Evolutionary conservation across 2,329 filamentous ascomycete species (phyloP).

Genomic region (Pestalotiopsis fici): DNA sequence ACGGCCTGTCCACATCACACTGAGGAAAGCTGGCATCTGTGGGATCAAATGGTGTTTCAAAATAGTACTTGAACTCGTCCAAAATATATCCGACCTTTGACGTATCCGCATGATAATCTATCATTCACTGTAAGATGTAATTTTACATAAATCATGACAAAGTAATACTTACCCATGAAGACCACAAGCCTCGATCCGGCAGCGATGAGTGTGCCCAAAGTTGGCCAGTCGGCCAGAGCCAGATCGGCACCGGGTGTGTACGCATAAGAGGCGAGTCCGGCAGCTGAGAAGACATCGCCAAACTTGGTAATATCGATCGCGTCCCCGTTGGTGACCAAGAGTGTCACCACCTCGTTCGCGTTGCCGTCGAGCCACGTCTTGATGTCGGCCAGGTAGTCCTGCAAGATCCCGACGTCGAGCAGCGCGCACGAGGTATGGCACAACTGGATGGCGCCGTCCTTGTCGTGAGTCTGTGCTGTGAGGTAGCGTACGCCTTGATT

Average conservation of each 20-base stretch:
- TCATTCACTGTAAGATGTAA: neutral
- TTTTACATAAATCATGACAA: constrained; percentile 7
- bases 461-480: constrained; percentile 63
- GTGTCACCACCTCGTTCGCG: constrained; percentile 60
- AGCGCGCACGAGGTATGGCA: constrained; percentile 66
- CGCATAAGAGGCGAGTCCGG: constrained; percentile 57
- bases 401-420: constrained; percentile 59
- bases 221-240: constrained; percentile 64
- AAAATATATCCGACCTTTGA: constrained; percentile 61
- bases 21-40: constrained; percentile 59
- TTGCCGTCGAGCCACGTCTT: constrained; percentile 62
- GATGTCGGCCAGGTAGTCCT: constrained; percentile 55
- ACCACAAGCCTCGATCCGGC: constrained; percentile 65
- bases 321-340: constrained; percentile 66
- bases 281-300: constrained; percentile 51
- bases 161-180: constrained; percentile 60
- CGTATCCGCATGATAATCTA: constrained; percentile 60
- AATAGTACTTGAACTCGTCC: constrained; percentile 65
- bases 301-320: constrained; percentile 57
- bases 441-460: constrained; percentile 53
- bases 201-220: constrained; percentile 65
- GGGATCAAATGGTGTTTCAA: constrained; percentile 73
- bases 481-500: constrained; percentile 64
- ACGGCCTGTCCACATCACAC: constrained; percentile 67
- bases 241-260: constrained; percentile 50